These are phyloP conservation scores for Thermothelomyces thermophilus DNA, from an alignment of 2,329 filamentous ascomycete genomes.

Conservation along the genomic window DNA sequence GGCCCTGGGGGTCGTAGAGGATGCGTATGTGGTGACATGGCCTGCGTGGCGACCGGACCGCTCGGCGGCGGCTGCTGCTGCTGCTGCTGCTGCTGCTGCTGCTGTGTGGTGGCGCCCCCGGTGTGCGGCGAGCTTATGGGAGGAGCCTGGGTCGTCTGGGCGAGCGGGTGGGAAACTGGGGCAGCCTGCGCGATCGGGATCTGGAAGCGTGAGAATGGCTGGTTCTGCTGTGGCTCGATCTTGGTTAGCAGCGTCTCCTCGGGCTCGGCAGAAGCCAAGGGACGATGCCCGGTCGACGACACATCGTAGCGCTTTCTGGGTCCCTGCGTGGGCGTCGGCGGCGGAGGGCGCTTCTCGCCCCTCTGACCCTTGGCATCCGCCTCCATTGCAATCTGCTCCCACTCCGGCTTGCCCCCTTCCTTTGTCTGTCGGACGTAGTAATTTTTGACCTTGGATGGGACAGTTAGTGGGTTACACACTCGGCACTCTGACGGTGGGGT, in stretches of 20 bases:
- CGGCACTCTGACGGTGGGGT: not conserved
- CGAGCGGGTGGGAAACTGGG: slow-evolving; percentile 24
- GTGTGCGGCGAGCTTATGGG: slow-evolving; percentile 21
- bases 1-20: slow-evolving; percentile 38
- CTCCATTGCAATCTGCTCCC: slow-evolving; percentile 53
- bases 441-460: slow-evolving; percentile 55
- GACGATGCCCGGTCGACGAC: slow-evolving; percentile 36
- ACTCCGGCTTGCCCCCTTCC: slow-evolving; percentile 46
- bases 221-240: slow-evolving; percentile 33
- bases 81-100: slow-evolving; percentile 20
- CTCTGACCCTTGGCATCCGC: slow-evolving; percentile 50
- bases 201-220: slow-evolving; percentile 27
- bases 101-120: slow-evolving; percentile 22
- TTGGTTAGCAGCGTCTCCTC: slow-evolving; percentile 42
- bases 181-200: slow-evolving; percentile 32
- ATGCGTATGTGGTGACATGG: slow-evolving; percentile 43
- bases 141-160: slow-evolving; percentile 19
- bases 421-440: slow-evolving; percentile 61
- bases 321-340: slow-evolving; percentile 49
- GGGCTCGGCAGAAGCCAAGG: slow-evolving; percentile 45
- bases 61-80: slow-evolving; percentile 26
- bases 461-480: slow-evolving; percentile 8
- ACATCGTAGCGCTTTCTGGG: slow-evolving; percentile 48
- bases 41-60: slow-evolving; percentile 31
- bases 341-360: slow-evolving; percentile 54